Conservation (phyloP, 163 green algal species). For the Scenedesmus sp. region DNA sequence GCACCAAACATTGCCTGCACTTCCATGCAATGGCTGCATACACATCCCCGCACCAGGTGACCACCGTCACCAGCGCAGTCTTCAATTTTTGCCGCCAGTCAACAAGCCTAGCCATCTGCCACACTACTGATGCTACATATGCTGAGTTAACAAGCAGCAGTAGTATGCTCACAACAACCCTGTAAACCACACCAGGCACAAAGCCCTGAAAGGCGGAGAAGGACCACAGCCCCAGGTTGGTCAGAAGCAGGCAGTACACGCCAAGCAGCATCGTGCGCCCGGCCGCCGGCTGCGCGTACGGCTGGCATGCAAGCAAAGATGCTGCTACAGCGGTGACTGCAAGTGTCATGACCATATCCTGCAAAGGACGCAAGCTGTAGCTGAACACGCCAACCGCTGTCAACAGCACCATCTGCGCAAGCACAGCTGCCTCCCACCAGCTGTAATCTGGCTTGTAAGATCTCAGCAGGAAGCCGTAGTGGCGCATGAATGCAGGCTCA, state of each 20-base stretch:
- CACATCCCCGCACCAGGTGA: too few relatives aligned
- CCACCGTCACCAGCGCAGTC: too few relatives aligned
- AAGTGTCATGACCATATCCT: not conserved
- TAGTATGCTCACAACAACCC: not conserved
- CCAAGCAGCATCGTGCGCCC: not conserved
- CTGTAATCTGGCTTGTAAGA: not conserved
- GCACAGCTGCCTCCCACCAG: slow-evolving; percentile 17
- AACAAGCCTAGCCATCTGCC: not conserved
- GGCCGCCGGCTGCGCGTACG: not conserved
- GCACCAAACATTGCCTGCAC: too few relatives aligned
- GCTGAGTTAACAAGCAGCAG: not conserved
- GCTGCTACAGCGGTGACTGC: not conserved
- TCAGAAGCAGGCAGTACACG: slow-evolving; percentile 17
- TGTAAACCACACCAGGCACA: not conserved
- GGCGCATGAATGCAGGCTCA: not conserved
- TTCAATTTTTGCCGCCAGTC: too few relatives aligned
- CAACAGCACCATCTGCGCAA: not conserved
- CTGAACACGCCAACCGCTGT: slow-evolving; percentile 30
- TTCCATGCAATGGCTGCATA: too few relatives aligned
- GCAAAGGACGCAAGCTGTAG: not conserved
- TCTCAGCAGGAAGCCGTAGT: slow-evolving; percentile 8
- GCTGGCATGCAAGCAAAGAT: not conserved
- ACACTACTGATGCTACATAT: not conserved
- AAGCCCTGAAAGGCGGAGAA: not conserved
- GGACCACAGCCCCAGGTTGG: not conserved